Conservation (phyloP, 768 basidiomycete genomes). For the Lyophyllum atratum region DNA sequence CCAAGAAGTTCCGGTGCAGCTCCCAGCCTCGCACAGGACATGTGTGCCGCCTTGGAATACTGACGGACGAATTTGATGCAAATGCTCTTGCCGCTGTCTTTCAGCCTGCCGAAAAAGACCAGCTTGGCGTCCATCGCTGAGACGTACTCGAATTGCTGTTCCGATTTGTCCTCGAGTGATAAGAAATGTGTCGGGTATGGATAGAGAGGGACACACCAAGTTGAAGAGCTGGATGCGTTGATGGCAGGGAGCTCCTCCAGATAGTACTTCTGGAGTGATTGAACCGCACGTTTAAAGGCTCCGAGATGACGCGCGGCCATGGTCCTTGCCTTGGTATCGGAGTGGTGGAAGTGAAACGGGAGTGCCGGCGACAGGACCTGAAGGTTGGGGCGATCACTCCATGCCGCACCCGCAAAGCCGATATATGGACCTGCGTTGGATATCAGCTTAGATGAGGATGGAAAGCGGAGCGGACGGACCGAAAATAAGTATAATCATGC, state of each 20-base stretch:
- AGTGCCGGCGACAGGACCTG: slow-evolving; percentile 11
- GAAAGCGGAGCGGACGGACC: slow-evolving; percentile 1
- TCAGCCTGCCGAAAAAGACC: not conserved
- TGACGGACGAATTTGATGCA: slow-evolving; percentile 6
- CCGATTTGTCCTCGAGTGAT: not conserved
- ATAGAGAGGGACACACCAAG: not conserved
- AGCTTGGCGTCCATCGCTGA: not conserved
- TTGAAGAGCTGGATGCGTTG: not conserved
- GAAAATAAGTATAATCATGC: slow-evolving; percentile 7
- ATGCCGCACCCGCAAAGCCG: slow-evolving; percentile 13
- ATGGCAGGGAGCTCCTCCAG: not conserved
- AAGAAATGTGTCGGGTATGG: slow-evolving; percentile 3
- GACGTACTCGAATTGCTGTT: not conserved
- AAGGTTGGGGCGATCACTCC: slow-evolving; percentile 12
- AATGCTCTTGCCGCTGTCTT: not conserved
- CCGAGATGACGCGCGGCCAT: slow-evolving; percentile 8
- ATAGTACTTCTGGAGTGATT: slow-evolving; percentile 1
- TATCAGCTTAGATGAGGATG: not conserved
- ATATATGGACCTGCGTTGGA: slow-evolving; percentile 5
- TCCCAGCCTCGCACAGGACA: slow-evolving; percentile 13
- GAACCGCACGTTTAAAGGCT: slow-evolving; percentile 1
- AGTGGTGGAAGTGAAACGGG: slow-evolving; percentile 5
- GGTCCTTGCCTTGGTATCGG: not conserved
- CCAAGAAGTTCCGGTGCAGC: slow-evolving; percentile 22
- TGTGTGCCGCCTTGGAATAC: slow-evolving; percentile 18